Percentiles rank a stretch among this genome's conserved stretches.
These are phyloP conservation scores for Hyphodiscus sp. DNA, from an alignment of 2,329 filamentous ascomycete genomes.

Conservation along the genomic window DNA sequence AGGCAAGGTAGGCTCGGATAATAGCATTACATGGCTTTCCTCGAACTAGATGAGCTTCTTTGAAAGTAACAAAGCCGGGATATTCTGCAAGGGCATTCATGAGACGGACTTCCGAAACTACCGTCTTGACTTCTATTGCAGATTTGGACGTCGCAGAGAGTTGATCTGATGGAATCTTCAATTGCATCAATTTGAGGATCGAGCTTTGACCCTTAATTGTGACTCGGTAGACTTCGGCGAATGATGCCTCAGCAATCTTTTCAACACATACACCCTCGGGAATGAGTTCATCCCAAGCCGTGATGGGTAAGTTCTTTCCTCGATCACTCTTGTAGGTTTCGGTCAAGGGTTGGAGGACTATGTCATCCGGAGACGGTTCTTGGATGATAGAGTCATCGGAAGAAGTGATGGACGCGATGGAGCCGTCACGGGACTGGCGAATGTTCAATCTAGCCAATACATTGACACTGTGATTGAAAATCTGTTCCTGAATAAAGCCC, in stretches of 20 bases:
- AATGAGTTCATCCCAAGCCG: constrained; percentile 50
- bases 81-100: constrained; percentile 59
- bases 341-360: too few species aligned
- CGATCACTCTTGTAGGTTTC: too few species aligned
- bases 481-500: too few species aligned
- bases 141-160: constrained; percentile 13
- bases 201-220: constrained; percentile 53
- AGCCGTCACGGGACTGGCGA: too few species aligned
- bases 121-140: constrained; percentile 35
- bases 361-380: too few species aligned
- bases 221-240: constrained; percentile 59
- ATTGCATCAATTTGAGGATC: constrained; percentile 58
- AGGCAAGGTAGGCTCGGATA: constrained; percentile 53
- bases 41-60: constrained; percentile 54
- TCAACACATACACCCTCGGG: constrained; percentile 45
- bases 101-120: constrained; percentile 54
- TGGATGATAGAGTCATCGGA: too few species aligned
- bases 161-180: constrained; percentile 31
- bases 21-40: constrained; percentile 48
- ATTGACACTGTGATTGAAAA: too few species aligned
- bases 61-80: constrained; percentile 60
- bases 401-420: too few species aligned
- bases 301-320: constrained; percentile 3
- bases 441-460: too few species aligned
- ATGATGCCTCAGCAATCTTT: constrained; percentile 63